Percentiles rank a stretch among this genome's conserved stretches.
Conservation (phyloP, 495 filamentous ascomycete genomes). For the Glarea lozoyensis region DNA sequence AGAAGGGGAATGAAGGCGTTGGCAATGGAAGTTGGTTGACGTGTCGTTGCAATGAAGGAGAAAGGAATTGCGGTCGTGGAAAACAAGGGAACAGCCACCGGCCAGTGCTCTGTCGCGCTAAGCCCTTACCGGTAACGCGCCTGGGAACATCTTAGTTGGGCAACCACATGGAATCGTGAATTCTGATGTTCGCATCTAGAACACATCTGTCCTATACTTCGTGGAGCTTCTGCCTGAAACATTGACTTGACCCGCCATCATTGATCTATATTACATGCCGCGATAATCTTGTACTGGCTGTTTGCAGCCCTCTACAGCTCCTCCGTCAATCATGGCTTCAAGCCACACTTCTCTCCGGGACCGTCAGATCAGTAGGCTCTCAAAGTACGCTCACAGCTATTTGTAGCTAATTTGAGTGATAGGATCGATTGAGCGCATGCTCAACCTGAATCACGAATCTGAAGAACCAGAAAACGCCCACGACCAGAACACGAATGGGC, state of each 20-base stretch:
- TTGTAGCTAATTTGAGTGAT: constrained; percentile 24
- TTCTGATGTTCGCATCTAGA: no score
- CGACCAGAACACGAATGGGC: constrained; percentile 47
- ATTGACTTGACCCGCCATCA: no score
- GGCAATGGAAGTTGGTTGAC: no score
- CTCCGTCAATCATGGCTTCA: constrained; percentile 51
- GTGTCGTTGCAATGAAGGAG: no score
- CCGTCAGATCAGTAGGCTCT: constrained; percentile 83
- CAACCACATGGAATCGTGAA: no score
- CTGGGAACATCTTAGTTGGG: no score
- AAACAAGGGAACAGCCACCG: neutral
- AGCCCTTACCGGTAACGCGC: no score
- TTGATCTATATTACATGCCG: no score
- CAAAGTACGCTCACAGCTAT: constrained; percentile 14
- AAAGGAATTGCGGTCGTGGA: constrained; percentile 3
- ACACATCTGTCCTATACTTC: neutral
- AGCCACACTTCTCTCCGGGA: constrained; percentile 76
- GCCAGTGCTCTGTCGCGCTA: no score
- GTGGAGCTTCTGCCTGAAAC: neutral
- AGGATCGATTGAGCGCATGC: constrained; percentile 93
- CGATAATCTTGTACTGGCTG: constrained; percentile 17
- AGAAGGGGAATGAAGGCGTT: constrained; percentile 7
- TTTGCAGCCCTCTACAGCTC: constrained; percentile 16
- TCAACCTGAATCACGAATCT: constrained; percentile 81
- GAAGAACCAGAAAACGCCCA: constrained; percentile 44